Evolutionary conservation across 2,329 filamentous ascomycete genomes (phyloP), one percentile per base, ranked within the genome.

Genomic region (Aurifilum marmelostoma): DNA sequence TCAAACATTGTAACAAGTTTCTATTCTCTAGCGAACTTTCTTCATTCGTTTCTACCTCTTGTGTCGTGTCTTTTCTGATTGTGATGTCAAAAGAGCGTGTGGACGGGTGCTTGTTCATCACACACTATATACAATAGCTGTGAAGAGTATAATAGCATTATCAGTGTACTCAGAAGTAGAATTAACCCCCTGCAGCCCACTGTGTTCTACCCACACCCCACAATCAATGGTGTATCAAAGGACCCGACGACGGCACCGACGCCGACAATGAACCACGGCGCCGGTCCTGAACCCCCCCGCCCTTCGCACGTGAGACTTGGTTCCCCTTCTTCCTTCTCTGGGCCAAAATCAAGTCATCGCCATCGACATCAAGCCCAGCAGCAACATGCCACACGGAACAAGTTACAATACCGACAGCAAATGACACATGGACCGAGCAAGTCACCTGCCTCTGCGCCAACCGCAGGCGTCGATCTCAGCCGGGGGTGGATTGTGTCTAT

Each of bases 1-100:
- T 18, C 58, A 59, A 66, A 59, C 67, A 41, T 63, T 63, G 67
- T 67, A 69, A 60, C 63, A 64, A 64, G 64, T 69, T 69, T 69
- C 29, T 62, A 34, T 50, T 59, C 43, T 59, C 32, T 21, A 34
- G 56, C 56, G 32, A 59, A 59, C 43, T 34, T 18, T 24, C 32
- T 21, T 59, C 18, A 34, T 59, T 59, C 56, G 56, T 59, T 32
- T 59, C 18, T 59, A n/a, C 11, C 16, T 59, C 37, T 8, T 8
- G 14, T 7, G 34, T 12, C 18, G 24, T 59, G 56, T 32, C 29
- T 59, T 11, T 14, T 12, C 34, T 21, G 41, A 18, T 54, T 7
- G 50, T 54, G 50, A 54, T 16, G 11, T 27, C 24, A 14, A 54
- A 14, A 54, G 3, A 11, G 50, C 9, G 21, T 47, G 2, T 11